Conservation (phyloP, 495 filamentous ascomycete species). For the Talaromyces stipitatus region DNA sequence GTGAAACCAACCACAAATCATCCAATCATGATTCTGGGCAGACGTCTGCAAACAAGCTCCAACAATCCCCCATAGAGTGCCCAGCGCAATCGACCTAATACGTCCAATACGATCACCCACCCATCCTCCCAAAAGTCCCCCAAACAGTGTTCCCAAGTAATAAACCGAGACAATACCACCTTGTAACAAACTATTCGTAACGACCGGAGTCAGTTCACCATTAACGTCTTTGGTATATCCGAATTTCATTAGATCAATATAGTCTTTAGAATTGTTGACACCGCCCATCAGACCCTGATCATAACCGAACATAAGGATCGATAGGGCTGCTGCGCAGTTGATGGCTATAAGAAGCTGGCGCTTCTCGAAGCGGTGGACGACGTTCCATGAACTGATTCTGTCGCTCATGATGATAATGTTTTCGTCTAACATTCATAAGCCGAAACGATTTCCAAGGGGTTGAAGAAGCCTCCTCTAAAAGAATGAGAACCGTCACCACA, state of each 20-base stretch:
- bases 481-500: not conserved
- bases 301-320: conserved; percentile 57
- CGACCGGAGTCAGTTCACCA: conserved; percentile 38
- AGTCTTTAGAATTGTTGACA: conserved; percentile 59
- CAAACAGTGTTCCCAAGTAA: conserved; percentile 68
- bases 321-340: conserved; percentile 55
- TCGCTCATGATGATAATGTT: conserved; percentile 27
- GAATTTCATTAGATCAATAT: conserved; percentile 59
- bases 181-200: conserved; percentile 55
- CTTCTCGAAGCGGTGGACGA: conserved; percentile 57
- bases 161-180: conserved; percentile 65
- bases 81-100: conserved; percentile 54
- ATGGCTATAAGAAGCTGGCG: conserved; percentile 53
- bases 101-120: conserved; percentile 53
- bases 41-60: conserved; percentile 55
- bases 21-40: conserved; percentile 60
- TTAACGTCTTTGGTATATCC: conserved; percentile 46
- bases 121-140: conserved; percentile 52
- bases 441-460: not conserved
- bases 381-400: conserved; percentile 45
- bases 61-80: conserved; percentile 48
- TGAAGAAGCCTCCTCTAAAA: not conserved
- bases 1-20: conserved; percentile 51
- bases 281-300: conserved; percentile 72
- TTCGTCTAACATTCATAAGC: not conserved